Percentiles rank a stretch among this genome's conserved stretches.
Evolutionary conservation across 257 asterid species (phyloP).

Genomic region (Cruciata laevipes): DNA sequence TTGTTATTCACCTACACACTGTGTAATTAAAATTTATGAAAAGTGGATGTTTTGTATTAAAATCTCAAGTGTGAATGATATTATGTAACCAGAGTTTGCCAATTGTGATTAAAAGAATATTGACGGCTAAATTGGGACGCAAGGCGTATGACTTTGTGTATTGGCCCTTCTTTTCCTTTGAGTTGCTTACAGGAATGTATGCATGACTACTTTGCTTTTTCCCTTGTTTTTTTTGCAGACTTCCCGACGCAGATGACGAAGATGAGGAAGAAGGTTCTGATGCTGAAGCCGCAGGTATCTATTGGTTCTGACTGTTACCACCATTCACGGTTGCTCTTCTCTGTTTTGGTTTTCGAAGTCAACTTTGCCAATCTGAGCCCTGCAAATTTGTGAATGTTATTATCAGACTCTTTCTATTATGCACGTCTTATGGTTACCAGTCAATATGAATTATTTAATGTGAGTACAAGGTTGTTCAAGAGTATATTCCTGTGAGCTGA

Average conservation of each 20-base stretch:
- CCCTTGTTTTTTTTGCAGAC: constrained; percentile 48
- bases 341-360: background rate
- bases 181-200: background rate
- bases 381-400: background rate
- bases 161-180: background rate
- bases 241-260: constrained; percentile 54
- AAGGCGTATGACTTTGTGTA: background rate
- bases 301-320: background rate
- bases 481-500: background rate
- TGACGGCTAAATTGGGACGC: background rate
- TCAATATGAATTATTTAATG: background rate
- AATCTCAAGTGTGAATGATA: too few species aligned
- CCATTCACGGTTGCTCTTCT: background rate
- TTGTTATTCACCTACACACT: too few species aligned
- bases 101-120: background rate
- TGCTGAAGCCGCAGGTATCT: constrained; percentile 33
- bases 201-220: too few species aligned
- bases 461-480: background rate
- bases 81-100: background rate
- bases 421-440: background rate
- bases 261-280: constrained; percentile 58
- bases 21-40: background rate
- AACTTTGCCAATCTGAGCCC: background rate
- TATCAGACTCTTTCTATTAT: background rate
- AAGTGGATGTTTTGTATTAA: background rate